phyloP scores from a whole-genome alignment of 2,329 filamentous ascomycete genomes.

The Exophiala viscosa region DNA sequence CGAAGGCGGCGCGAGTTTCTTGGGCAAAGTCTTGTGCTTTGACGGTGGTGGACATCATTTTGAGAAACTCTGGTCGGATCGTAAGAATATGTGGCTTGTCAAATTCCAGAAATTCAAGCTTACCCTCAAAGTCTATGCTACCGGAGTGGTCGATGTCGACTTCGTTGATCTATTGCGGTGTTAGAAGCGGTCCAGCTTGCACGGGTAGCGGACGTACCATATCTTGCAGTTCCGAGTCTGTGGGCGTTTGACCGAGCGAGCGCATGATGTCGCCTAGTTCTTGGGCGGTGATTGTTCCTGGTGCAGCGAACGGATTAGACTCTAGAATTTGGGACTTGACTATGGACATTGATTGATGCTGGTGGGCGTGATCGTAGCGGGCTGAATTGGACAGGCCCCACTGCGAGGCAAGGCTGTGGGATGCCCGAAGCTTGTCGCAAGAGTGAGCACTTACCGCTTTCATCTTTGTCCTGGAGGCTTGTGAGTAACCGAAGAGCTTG shows the following conservation, averaged over 20 bases:
- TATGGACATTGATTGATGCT: slow-evolving; percentile 5
- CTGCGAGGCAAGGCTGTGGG: slow-evolving; percentile 6
- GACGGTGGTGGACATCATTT: slow-evolving; percentile 63
- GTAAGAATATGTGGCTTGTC: slow-evolving; percentile 28
- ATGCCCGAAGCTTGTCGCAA: too few relatives aligned
- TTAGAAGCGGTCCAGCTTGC: background rate
- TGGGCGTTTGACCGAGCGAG: slow-evolving; percentile 61
- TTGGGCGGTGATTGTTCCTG: slow-evolving; percentile 61
- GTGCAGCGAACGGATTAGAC: background rate
- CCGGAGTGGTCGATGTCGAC: slow-evolving; percentile 63
- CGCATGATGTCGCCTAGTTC: slow-evolving; percentile 63
- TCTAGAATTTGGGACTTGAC: background rate
- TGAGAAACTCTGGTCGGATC: slow-evolving; percentile 66
- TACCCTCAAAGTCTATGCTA: slow-evolving; percentile 62
- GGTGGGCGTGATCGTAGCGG: slow-evolving; percentile 1
- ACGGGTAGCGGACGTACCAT: slow-evolving; percentile 38
- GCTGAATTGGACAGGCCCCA: background rate
- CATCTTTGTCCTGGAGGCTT: slow-evolving; percentile 32
- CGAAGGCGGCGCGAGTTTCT: slow-evolving; percentile 63
- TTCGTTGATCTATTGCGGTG: slow-evolving; percentile 52
- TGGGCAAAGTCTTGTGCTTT: slow-evolving; percentile 60
- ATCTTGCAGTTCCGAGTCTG: slow-evolving; percentile 60
- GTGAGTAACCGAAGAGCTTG: too few relatives aligned
- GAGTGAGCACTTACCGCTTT: slow-evolving; percentile 28
- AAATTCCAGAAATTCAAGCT: background rate